Conservation (phyloP, 2,329 filamentous ascomycete species). For the Eutypella sp. region DNA sequence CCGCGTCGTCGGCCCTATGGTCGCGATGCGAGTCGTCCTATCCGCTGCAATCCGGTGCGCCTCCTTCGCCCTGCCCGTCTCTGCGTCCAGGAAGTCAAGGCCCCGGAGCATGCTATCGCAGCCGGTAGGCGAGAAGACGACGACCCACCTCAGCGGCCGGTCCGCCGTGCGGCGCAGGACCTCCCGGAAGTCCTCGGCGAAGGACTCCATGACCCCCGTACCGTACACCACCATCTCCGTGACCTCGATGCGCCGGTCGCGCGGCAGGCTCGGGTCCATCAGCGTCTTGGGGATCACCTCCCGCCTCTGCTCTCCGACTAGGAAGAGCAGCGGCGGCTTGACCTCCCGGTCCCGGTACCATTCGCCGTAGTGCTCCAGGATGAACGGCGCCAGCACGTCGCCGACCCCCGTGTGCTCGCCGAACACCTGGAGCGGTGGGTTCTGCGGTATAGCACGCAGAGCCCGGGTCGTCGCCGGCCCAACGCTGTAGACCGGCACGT, state of each 20-base stretch:
- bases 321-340: slow-evolving; percentile 70
- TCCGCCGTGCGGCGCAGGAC: slow-evolving; percentile 42
- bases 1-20: slow-evolving; percentile 89
- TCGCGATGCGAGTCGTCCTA: slow-evolving; percentile 62
- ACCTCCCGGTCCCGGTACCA: slow-evolving; percentile 39
- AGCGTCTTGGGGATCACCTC: slow-evolving; percentile 86
- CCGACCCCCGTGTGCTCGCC: slow-evolving; percentile 84
- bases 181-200: slow-evolving; percentile 60
- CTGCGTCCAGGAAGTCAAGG: slow-evolving; percentile 46
- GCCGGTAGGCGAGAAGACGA: slow-evolving; percentile 67
- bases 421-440: slow-evolving; percentile 56
- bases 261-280: slow-evolving; percentile 50
- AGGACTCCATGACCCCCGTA: slow-evolving; percentile 76
- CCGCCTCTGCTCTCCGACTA: slow-evolving; percentile 82
- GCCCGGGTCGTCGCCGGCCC: slow-evolving; percentile 77
- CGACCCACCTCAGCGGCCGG: slow-evolving; percentile 57
- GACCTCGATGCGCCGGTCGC: slow-evolving; percentile 55
- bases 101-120: slow-evolving; percentile 55
- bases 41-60: slow-evolving; percentile 14
- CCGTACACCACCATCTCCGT: slow-evolving; percentile 82
- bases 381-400: slow-evolving; percentile 70
- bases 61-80: slow-evolving; percentile 35
- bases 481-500: slow-evolving; percentile 68
- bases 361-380: slow-evolving; percentile 68
- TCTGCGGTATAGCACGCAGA: slow-evolving; percentile 51